A percentile compares a stretch with the other conserved stretches of the same genome.
Evolutionary conservation across 176 grass and related monocot species (phyloP).

Genomic region (Secale cereale): DNA sequence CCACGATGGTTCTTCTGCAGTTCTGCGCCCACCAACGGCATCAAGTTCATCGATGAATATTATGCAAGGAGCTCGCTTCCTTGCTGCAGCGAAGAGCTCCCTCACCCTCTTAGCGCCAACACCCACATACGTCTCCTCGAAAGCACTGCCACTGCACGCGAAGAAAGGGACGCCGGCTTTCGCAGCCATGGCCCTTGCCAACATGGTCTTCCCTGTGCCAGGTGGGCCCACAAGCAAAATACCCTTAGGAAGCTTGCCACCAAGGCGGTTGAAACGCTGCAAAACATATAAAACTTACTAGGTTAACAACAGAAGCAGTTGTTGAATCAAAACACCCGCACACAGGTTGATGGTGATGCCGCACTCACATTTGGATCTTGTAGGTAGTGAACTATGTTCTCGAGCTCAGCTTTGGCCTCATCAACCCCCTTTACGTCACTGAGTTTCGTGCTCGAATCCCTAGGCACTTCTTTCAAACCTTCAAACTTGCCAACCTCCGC

Average conservation of each 20-base stretch:
- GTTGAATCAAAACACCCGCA: not conserved
- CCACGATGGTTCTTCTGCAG: constrained; percentile 35
- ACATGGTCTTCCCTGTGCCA: constrained; percentile 93
- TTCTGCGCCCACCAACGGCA: constrained; percentile 69
- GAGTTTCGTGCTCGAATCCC: constrained; percentile 58
- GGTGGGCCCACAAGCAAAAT: constrained; percentile 81
- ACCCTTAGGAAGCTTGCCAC: constrained; percentile 92
- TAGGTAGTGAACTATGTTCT: constrained; percentile 87
- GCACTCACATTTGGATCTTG: constrained; percentile 67
- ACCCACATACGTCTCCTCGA: constrained; percentile 85
- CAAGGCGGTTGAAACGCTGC: constrained; percentile 81
- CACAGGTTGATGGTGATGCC: not conserved
- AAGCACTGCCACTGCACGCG: constrained; percentile 76
- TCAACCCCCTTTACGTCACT: constrained; percentile 85
- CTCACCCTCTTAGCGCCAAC: constrained; percentile 71
- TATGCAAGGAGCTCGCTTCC: constrained; percentile 83
- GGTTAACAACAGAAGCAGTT: not conserved
- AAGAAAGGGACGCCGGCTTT: constrained; percentile 91
- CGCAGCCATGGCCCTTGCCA: constrained; percentile 81
- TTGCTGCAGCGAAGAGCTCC: constrained; percentile 78
- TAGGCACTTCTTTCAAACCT: constrained; percentile 67
- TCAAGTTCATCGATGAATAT: constrained; percentile 95
- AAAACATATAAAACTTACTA: constrained; percentile 11
- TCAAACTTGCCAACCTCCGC: not conserved
- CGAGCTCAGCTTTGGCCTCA: constrained; percentile 85